Percentiles rank a stretch among this genome's conserved stretches.
These are phyloP conservation scores for Epithele typhae DNA, from an alignment of 768 basidiomycete genomes.

Conservation along the genomic window DNA sequence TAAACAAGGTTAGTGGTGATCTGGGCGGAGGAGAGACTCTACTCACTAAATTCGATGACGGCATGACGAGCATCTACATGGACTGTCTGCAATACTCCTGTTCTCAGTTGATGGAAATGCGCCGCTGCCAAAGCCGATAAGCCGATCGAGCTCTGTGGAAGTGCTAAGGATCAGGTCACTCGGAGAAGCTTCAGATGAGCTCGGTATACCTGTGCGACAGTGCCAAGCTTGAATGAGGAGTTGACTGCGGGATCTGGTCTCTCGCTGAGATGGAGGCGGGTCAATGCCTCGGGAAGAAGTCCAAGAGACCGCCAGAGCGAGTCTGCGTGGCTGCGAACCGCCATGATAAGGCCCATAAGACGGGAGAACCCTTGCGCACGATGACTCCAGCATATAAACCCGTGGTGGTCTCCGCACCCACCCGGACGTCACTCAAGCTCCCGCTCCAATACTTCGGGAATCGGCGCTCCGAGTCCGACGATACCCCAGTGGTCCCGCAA, in stretches of 20 bases:
- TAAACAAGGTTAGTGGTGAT: too few species aligned
- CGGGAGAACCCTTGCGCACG: too few species aligned
- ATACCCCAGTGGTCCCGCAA: too few species aligned
- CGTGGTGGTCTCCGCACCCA: too few species aligned
- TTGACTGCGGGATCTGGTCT: slow-evolving; percentile 41
- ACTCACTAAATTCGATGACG: slow-evolving; percentile 47
- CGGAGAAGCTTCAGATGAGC: too few species aligned
- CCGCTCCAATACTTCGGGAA: too few species aligned
- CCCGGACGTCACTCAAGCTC: too few species aligned
- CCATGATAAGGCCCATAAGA: neutral
- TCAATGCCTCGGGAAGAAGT: slow-evolving; percentile 35
- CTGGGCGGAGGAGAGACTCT: too few species aligned
- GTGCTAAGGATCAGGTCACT: too few species aligned
- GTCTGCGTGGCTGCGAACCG: slow-evolving; percentile 8
- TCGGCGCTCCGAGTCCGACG: too few species aligned
- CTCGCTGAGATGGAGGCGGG: slow-evolving; percentile 32
- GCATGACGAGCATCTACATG: slow-evolving; percentile 54
- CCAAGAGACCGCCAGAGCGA: slow-evolving; percentile 38
- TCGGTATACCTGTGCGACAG: slow-evolving; percentile 47
- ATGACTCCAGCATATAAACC: too few species aligned
- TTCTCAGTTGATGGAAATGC: slow-evolving; percentile 42
- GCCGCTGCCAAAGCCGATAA: slow-evolving; percentile 46
- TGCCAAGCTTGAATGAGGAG: slow-evolving; percentile 52
- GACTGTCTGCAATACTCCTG: slow-evolving; percentile 44
- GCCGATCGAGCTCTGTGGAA: neutral